These are phyloP conservation scores for Colletotrichum incanum DNA, from an alignment of 2,329 filamentous ascomycete species.

Conservation along the genomic window DNA sequence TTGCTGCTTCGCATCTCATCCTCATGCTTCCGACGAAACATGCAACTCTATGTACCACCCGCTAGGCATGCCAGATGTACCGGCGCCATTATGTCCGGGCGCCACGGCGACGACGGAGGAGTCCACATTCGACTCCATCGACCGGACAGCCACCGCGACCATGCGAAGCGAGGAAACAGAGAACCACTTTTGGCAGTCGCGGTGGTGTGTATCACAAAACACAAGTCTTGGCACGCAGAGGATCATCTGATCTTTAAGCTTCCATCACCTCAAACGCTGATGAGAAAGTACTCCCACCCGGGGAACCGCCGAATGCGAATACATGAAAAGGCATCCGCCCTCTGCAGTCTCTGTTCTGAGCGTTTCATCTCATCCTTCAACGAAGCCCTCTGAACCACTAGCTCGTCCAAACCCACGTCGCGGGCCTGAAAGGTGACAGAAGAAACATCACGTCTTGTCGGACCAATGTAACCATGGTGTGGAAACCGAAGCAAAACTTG, in stretches of 20 bases:
- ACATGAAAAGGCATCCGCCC: neutral
- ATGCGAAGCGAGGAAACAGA: conserved; percentile 7
- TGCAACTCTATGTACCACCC: conserved; percentile 11
- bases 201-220: conserved; percentile 18
- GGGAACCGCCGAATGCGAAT: conserved; percentile 15
- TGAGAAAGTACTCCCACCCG: conserved; percentile 14
- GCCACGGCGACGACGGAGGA: neutral
- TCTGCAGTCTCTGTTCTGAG: conserved; percentile 11
- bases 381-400: conserved; percentile 34
- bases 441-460: conserved; percentile 35
- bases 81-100: conserved; percentile 4
- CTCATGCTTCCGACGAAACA: conserved; percentile 21
- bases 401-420: conserved; percentile 37
- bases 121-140: conserved; percentile 5
- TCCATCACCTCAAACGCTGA: conserved; percentile 43
- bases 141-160: conserved; percentile 10
- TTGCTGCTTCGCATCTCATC: conserved; percentile 19
- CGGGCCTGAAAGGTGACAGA: conserved; percentile 27
- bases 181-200: conserved; percentile 23
- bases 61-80: neutral
- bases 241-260: conserved; percentile 42
- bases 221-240: conserved; percentile 26
- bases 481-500: conserved; percentile 27
- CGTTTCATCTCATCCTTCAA: conserved; percentile 42
- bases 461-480: conserved; percentile 30